phyloP scores from a whole-genome alignment of 164 flowering plant genomes.

The Kalanchoe fedtschenkoi region DNA sequence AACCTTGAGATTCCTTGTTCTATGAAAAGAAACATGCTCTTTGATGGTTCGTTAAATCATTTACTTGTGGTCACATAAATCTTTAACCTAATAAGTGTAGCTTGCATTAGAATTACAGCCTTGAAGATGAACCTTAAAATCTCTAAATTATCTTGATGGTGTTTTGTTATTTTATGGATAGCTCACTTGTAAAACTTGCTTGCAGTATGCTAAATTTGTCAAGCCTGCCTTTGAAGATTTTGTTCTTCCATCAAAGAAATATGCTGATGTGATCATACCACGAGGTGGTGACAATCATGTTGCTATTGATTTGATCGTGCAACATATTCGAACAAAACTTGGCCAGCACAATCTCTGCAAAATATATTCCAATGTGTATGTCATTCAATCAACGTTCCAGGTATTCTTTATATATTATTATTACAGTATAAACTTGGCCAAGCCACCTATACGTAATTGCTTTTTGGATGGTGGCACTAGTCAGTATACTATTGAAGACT shows the following conservation, averaged over 20 bases:
- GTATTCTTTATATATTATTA: constrained; percentile 19
- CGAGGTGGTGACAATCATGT: constrained; percentile 98
- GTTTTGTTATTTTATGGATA: neutral
- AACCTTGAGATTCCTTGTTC: neutral
- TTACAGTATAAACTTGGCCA: no score
- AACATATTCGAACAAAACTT: constrained; percentile 91
- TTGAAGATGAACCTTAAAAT: neutral
- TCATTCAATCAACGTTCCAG: constrained; percentile 95
- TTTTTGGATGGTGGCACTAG: no score
- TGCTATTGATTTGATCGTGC: constrained; percentile 89
- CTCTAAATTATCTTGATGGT: neutral
- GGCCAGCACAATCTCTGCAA: constrained; percentile 95
- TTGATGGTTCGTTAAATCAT: neutral
- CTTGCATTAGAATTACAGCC: neutral
- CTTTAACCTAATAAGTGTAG: neutral
- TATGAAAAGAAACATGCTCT: neutral
- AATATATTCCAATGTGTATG: constrained; percentile 70
- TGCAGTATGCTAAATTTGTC: constrained; percentile 97
- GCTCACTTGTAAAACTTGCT: neutral
- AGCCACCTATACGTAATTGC: no score
- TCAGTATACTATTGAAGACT: no score
- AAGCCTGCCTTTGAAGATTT: constrained; percentile 98
- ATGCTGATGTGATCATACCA: constrained; percentile 96
- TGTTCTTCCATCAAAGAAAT: constrained; percentile 92
- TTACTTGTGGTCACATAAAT: neutral